Percentiles rank a stretch among this genome's conserved stretches.
Conservation (phyloP, 2,329 filamentous ascomycete genomes). For the Talaromyces sp. region DNA sequence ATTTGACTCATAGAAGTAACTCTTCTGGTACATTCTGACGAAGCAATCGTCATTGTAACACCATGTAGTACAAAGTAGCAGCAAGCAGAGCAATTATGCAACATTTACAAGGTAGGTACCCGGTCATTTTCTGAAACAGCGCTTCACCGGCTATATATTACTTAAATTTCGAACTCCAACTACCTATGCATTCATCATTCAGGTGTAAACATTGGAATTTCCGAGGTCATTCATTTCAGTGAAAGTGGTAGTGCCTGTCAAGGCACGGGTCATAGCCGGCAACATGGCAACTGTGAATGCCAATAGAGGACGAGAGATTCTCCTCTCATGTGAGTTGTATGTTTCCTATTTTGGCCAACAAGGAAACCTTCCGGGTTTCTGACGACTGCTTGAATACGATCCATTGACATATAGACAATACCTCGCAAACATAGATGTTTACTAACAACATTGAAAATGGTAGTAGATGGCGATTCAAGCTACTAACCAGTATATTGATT, state of each 20-base stretch:
- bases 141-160: neutral
- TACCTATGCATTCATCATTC: neutral
- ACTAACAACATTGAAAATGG: neutral
- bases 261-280: neutral
- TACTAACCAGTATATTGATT: neutral
- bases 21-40: neutral
- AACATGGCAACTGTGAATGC: neutral
- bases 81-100: neutral
- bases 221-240: neutral
- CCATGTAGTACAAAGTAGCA: constrained; percentile 2
- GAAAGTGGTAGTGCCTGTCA: neutral
- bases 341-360: neutral
- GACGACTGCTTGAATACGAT: neutral
- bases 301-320: neutral
- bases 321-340: neutral
- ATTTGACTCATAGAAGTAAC: neutral
- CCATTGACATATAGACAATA: neutral
- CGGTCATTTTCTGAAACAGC: neutral
- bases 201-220: neutral
- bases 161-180: neutral
- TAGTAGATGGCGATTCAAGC: no score
- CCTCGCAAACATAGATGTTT: neutral
- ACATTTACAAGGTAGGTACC: neutral
- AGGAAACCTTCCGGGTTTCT: neutral
- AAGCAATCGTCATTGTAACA: neutral